Evolutionary conservation across 1,139 yeast genomes (phyloP), one percentile per base, ranked within the genome.

Genomic region (Blastobotrys proliferans): DNA sequence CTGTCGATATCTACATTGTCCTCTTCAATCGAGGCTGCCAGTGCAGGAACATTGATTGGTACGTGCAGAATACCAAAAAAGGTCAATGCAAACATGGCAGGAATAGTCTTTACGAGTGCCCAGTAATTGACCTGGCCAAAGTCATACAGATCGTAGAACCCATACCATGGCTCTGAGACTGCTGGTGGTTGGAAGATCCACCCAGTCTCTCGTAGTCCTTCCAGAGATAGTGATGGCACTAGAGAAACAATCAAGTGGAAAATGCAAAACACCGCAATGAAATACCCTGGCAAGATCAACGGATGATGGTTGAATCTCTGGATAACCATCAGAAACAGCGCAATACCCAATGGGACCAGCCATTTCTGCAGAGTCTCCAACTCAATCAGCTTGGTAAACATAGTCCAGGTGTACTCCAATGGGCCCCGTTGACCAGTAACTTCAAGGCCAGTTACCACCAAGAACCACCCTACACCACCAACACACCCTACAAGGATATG

Each of bases 381-480:
- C 4, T 60, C 37, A 2, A 60, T 41, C 32, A 64, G 51, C 33
- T 41, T 36, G 24, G 19, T 25, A 14, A 54, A 37, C 32, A 48
- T 50, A 2, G 40, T 38, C 56, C 69, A 60, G 46, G 79, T 75
- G 60, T 86, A 88, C 41, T 71, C 74, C 38, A 90, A 64, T 4
- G 86, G 81, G 43, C 77, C 81, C 31, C 86, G 66, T 47, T 95
- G 72, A 0, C 96, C 81, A 9, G 88, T 76, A 0, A 92, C 96
- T 59, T 90, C 97, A 26, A 92, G 67, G 2, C 96, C 98, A 0
- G 98, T 92, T 1, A 86, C 82, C 2, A 90, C 69, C 50, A 92
- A 71, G 63, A 92, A 92, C 66, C 85, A 90, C 1, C 98, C 98
- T 38, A 92, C 98, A 56, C 98, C 98, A 35, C 98, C 98, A 56